Evolutionary conservation across 495 filamentous ascomycete species (phyloP), one percentile per base, ranked within the genome.

Genomic region (Daldinia concentrica): DNA sequence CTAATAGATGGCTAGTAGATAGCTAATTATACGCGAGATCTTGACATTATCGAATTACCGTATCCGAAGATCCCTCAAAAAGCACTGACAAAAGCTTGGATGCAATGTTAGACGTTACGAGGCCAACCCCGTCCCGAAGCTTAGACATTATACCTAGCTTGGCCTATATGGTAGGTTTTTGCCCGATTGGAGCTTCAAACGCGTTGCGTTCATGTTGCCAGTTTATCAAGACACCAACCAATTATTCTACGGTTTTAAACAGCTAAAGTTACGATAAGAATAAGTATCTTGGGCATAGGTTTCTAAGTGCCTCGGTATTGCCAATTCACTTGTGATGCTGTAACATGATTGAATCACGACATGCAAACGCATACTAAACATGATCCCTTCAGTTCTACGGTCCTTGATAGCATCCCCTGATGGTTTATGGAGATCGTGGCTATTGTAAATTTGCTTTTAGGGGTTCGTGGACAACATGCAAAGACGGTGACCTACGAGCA

Each of bases 41-140:
- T 68, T 43, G 48, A 58, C 37, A 45, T 43, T 60, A 64, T 43
- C 58, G 19, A 62, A 50, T 34, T 36, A 48, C 19, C 17, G 3
- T 54, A 19, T 59, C 12, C 50, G 39, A 57, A 58, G 37, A 27
- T 26, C 19, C 52, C 63, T 11, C 26, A 39, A 48, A 36, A 45
- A 62, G 17, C 57, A 51, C n/a, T 62, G 29, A 51, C 14, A 24
- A 12, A 48, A 48, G 43, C 43, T 24, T 24, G 43, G 43, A 48
- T 12, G 19, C 19, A 24, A 48, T 48, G 9, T 48, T 48, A 48
- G 41, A 22, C 6, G 43, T 48, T 48, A 48, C 43, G 22, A 48
- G 9, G 43, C 9, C 3, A 48, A 48, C 19, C 43, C 43, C 9
- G 9, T 48, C 19, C 17, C 19, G 19, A 4, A 48, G 43, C 43